phyloP scores from a whole-genome alignment of 768 basidiomycete species.

The Calvatia gigantea region DNA sequence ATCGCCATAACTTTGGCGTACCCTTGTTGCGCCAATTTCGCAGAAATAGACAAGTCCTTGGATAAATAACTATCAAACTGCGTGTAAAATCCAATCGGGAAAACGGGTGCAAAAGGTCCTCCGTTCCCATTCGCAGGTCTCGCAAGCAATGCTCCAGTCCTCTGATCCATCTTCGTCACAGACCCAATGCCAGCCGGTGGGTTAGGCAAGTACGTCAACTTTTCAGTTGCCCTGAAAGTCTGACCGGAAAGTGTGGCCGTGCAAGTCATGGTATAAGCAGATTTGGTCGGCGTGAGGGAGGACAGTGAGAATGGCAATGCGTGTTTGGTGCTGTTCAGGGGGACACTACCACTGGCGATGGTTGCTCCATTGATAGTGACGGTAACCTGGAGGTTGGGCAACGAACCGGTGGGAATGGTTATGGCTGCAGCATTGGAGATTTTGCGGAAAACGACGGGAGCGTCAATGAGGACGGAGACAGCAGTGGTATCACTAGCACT shows the following conservation, averaged over 20 bases:
- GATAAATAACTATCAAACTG: conserved; percentile 52
- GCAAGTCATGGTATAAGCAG: conserved; percentile 36
- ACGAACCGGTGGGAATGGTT: conserved; percentile 20
- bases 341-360: conserved; percentile 41
- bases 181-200: conserved; percentile 44
- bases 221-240: conserved; percentile 39
- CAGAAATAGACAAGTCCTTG: conserved; percentile 48
- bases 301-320: conserved; percentile 47
- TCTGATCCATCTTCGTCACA: conserved; percentile 62
- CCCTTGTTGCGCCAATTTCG: conserved; percentile 55
- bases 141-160: conserved; percentile 54
- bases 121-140: conserved; percentile 46
- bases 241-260: conserved; percentile 34
- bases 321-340: conserved; percentile 48
- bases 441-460: conserved; percentile 43
- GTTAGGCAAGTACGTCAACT: conserved; percentile 47
- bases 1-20: conserved; percentile 29
- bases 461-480: conserved; percentile 48
- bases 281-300: conserved; percentile 37
- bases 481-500: conserved; percentile 21
- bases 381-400: conserved; percentile 34
- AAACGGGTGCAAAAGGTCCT: conserved; percentile 48
- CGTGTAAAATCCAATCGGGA: conserved; percentile 78
- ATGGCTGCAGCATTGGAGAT: conserved; percentile 47
- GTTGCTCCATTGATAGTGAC: conserved; percentile 42